Percentiles rank a stretch among this genome's conserved stretches.
These are phyloP conservation scores for Reutealis trisperma DNA, from an alignment of 345 rosid species.

Conservation along the genomic window DNA sequence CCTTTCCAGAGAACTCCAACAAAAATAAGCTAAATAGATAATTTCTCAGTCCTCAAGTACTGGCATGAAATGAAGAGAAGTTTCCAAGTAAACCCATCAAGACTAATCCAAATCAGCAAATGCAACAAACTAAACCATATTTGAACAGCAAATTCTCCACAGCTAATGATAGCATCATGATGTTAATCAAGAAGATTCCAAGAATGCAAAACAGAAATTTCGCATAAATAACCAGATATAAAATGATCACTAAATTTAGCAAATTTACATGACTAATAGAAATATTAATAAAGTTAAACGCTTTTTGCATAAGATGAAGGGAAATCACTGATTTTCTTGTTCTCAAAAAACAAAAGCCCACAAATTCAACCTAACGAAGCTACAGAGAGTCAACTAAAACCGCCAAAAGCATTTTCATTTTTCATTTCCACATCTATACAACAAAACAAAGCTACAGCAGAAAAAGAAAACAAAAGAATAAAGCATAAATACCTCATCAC, in stretches of 20 bases:
- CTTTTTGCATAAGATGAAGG: neutral
- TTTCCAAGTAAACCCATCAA: neutral
- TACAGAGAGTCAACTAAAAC: neutral
- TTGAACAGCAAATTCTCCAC: neutral
- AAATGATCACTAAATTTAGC: neutral
- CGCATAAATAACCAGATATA: neutral
- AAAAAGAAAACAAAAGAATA: neutral
- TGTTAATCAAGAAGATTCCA: too few relatives aligned
- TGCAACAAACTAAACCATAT: neutral
- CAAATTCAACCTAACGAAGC: neutral
- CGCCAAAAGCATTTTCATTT: neutral
- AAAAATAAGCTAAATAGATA: neutral
- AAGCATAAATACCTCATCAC: conserved; percentile 67
- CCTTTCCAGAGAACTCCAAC: conserved; percentile 4
- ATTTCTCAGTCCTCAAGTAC: neutral
- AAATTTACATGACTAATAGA: neutral
- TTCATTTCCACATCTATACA: neutral
- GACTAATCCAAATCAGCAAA: neutral
- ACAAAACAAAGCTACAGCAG: neutral
- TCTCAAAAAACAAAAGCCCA: neutral
- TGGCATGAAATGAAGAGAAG: neutral
- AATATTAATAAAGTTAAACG: neutral
- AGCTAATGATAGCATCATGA: neutral
- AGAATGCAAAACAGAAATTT: too few relatives aligned
- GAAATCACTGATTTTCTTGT: neutral